Conservation (phyloP, 1,284 basidiomycete genomes). For the Boletus subluridellus region DNA sequence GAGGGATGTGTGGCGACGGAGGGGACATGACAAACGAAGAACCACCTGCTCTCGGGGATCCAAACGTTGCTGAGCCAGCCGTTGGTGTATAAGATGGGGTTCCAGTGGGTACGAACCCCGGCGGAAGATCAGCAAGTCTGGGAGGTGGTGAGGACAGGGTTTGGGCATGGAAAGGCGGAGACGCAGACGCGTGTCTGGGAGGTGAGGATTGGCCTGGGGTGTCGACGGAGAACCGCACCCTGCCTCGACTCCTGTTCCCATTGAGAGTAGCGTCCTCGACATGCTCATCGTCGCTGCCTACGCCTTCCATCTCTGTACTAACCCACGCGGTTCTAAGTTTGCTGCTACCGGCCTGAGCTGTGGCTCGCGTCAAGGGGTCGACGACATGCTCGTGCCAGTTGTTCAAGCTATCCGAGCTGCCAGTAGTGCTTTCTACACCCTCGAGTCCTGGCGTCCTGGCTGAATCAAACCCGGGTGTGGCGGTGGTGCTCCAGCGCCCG, state of each 20-base stretch:
- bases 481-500: constrained; percentile 59
- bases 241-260: constrained; percentile 5
- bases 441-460: constrained; percentile 11
- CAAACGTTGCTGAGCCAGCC: constrained; percentile 1
- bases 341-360: constrained; percentile 2
- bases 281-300: constrained; percentile 20
- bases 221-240: constrained; percentile 15
- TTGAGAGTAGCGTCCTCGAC: constrained; percentile 18
- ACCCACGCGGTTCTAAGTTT: constrained; percentile 26
- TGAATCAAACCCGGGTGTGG: constrained; percentile 52
- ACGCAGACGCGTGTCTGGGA: constrained; percentile 8
- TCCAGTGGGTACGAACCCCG: constrained; percentile 27
- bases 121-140: constrained; percentile 21
- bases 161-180: constrained; percentile 12
- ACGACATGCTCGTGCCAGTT: constrained; percentile 26
- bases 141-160: constrained; percentile 13
- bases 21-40: constrained; percentile 14
- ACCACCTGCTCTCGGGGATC: constrained; percentile 8
- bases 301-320: constrained; percentile 30
- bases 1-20: constrained; percentile 10
- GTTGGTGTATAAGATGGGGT: constrained; percentile 6
- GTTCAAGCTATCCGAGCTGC: constrained; percentile 20
- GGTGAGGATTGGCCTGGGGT: constrained; percentile 12
- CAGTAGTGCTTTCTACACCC: constrained; percentile 1
- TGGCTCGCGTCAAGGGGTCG: constrained; percentile 16